A percentile compares a stretch with the other conserved stretches of the same genome.
Evolutionary conservation across 495 filamentous ascomycete genomes (phyloP).

Genomic region (Sporormia fimetaria): DNA sequence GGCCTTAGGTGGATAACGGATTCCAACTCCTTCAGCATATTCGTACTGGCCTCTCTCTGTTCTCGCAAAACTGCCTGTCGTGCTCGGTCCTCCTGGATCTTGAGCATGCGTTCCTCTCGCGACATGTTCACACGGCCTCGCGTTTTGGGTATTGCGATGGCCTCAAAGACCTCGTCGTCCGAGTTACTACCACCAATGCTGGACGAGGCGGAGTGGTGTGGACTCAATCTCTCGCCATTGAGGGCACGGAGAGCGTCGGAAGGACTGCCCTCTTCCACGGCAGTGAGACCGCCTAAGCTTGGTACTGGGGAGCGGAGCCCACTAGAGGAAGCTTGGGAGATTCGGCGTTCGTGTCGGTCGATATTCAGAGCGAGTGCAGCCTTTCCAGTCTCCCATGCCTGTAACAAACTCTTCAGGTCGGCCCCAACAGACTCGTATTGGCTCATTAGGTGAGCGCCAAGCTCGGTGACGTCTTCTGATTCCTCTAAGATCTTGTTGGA

Average conservation of each 20-base stretch:
- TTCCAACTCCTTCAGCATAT: conserved; percentile 85
- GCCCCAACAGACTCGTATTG: conserved; percentile 92
- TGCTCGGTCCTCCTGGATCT: conserved; percentile 78
- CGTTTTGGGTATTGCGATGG: conserved; percentile 58
- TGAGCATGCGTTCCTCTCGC: conserved; percentile 75
- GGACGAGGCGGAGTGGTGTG: conserved; percentile 32
- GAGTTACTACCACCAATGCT: conserved; percentile 34
- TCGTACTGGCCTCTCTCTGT: conserved; percentile 63
- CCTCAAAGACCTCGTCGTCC: conserved; percentile 80
- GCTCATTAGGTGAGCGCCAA: conserved; percentile 62
- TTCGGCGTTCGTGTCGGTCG: conserved; percentile 55
- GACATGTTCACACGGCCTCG: conserved; percentile 64
- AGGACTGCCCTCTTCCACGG: conserved; percentile 70
- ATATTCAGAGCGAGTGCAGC: conserved; percentile 61
- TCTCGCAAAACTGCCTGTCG: conserved; percentile 55
- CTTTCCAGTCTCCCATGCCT: conserved; percentile 86
- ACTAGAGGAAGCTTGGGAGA: conserved; percentile 40
- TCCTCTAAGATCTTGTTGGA: conserved; percentile 65
- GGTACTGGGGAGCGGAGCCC: conserved; percentile 61
- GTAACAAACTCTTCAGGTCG: conserved; percentile 69
- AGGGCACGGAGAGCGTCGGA: conserved; percentile 64
- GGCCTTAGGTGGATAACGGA: conserved; percentile 74
- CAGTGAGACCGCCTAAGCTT: conserved; percentile 73
- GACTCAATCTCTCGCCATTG: conserved; percentile 45
- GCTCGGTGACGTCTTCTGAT: conserved; percentile 58